Base-by-base conservation (phyloP, 495 filamentous ascomycete species). In the Trichoderma parareesei region DNA sequence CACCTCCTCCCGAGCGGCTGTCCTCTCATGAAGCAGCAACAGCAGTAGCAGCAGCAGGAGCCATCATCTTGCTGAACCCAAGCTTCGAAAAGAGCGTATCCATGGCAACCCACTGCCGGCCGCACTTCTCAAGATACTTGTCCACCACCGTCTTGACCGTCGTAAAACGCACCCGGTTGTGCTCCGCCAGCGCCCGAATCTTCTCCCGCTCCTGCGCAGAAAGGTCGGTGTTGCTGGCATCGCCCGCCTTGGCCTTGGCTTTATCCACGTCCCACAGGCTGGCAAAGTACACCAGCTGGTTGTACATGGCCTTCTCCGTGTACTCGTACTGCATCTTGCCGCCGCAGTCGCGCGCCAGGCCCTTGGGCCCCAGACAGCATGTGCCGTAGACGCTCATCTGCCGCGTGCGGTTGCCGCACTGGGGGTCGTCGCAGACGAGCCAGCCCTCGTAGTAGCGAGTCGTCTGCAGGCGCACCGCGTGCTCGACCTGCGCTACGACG, bases 101-200 rank as follows among this genome's bases (percentile, higher is more conserved):
- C 94, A 98, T 98, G 65, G 90, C 90, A 64, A 98, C 94, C 92
- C 92, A 98, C 76, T 90, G 89, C 73, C 92, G 81, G 42, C 95
- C 94, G 80, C 92, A 97, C 81, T 92, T 94, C 72, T 90, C 90
- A 75, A 98, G 75, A 78, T 97, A 95, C 71, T 75, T 86, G 66
- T 91, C 91, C 11, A 95, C 92, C n/a, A 90, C 87, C 2, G 81
- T 83, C 76, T 83, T 87, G 59, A 92, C 77, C 8, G 89, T 91
- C 18, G 70, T 84, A 73, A 98, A 98, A 70, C 91, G 75, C 42
- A 78, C 79, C 40, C 88, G 78, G 73, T 98, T 98, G 73, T 89
- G 85, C 71, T 90, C 89, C 38, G 85, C 91, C 68, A 97, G 80
- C 42, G 87, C 87, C 13, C 80, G 74, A 40, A 90, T 71, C 67